Evolutionary conservation across 345 rosid genomes (phyloP).

Genomic region (Alliaria petiolata): DNA sequence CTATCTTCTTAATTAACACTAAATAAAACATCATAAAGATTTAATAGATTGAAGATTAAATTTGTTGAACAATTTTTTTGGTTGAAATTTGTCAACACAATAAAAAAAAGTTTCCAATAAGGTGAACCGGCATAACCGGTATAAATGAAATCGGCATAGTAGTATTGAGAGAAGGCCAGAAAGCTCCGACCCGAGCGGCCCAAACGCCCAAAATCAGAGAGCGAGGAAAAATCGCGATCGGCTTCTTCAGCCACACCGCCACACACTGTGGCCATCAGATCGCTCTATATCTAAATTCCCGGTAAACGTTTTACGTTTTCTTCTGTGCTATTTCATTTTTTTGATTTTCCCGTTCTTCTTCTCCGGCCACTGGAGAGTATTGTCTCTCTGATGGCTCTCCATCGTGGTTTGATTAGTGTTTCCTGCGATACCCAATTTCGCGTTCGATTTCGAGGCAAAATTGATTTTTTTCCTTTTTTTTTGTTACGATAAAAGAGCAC

Average conservation of each 20-base stretch:
- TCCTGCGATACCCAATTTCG: not conserved
- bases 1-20: not conserved
- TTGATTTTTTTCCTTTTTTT: not conserved
- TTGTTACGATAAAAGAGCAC: not conserved
- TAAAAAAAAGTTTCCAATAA: not conserved
- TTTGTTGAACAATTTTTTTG: not conserved
- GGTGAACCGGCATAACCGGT: conserved; percentile 26
- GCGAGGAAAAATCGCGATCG: conserved; percentile 23
- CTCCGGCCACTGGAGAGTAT: not conserved
- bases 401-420: not conserved
- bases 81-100: not conserved
- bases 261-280: conserved; percentile 8
- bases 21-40: not conserved
- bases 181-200: no score
- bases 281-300: conserved; percentile 14
- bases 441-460: not conserved
- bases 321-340: not conserved
- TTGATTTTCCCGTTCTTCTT: not conserved
- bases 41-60: not conserved
- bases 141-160: not conserved
- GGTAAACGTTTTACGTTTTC: conserved; percentile 24
- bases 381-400: not conserved
- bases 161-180: no score
- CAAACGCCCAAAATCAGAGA: not conserved
- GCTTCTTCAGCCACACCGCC: conserved; percentile 21